Evolutionary conservation across 805 yeast species (phyloP), one percentile per base, ranked within the genome.

Genomic region (Yamadazyma paraphyllophila): DNA sequence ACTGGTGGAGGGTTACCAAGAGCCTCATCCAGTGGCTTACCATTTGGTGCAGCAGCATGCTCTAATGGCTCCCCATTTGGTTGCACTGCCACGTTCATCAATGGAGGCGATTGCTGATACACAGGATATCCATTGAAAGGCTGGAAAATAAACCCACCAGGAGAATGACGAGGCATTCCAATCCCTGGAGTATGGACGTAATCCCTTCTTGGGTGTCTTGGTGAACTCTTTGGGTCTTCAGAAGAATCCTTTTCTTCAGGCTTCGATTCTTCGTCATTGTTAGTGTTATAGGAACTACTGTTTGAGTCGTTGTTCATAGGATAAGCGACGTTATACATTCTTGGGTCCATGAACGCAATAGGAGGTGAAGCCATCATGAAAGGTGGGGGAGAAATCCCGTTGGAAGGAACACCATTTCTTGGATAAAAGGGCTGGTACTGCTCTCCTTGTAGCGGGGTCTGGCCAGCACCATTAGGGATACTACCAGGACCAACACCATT

Each of bases 81-180:
- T 13, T 40, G 37, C 5, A 33, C 20, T 33, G 41, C 10, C 46
- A 49, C 36, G 15, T 41, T 41, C 45, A 43, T 42, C 7, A 39
- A 13, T 17, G 51, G 51, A 11, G 67, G 61, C 27, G 67, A 49
- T 31, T 55, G 66, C 9, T 61, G 67, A 45, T 63, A 67, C 55
- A 65, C 56, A 9, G 70, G 66, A 54, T 77, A 78, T 1, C 82
- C 80, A 48, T 60, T 66, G 51, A 77, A 80, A 0, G 78, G 74
- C 16, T 76, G 78, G 58, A 76, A 71, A 69, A 77, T 66, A 52
- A 71, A 78, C 61, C 60, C 4, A 61, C 57, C 47, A 11, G 65
- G 63, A 25, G 56, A 45, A 20, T 59, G 61, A 6, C 71, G 61
- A 44, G 67, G 67, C 68, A 66, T 61, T 4, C 75, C 76, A 39